Conservation (phyloP, 805 yeast species). For the Spathaspora sp. region DNA sequence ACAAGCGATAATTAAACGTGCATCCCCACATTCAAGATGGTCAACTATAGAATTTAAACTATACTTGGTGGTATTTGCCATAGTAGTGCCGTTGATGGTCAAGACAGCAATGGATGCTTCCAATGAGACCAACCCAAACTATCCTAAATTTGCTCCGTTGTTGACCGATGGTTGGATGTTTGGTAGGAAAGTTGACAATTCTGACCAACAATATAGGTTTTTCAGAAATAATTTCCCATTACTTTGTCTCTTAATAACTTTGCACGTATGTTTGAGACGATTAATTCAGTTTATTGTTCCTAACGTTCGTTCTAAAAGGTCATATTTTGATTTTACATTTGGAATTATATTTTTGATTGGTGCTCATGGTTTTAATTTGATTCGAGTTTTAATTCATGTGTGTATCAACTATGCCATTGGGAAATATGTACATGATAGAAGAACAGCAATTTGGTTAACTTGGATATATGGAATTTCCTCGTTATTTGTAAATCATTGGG, state of each 20-base stretch:
- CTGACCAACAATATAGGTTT: conserved; percentile 85
- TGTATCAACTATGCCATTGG: conserved; percentile 50
- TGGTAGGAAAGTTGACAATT: conserved; percentile 88
- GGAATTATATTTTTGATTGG: conserved; percentile 66
- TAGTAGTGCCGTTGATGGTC: conserved; percentile 80
- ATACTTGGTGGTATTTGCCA: conserved; percentile 57
- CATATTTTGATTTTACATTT: conserved; percentile 68
- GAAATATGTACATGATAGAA: conserved; percentile 28
- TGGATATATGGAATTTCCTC: conserved; percentile 84
- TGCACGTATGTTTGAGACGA: conserved; percentile 54
- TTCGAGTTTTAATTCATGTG: conserved; percentile 61
- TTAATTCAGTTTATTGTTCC: conserved; percentile 10
- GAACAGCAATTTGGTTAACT: conserved; percentile 39
- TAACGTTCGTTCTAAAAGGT: conserved; percentile 30
- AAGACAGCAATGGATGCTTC: conserved; percentile 80
- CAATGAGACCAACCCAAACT: conserved; percentile 71
- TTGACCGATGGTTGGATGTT: conserved; percentile 84
- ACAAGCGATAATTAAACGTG: conserved; percentile 26
- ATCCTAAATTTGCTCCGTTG: conserved; percentile 54
- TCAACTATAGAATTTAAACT: conserved; percentile 67
- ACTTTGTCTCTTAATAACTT: conserved; percentile 48
- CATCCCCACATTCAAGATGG: conserved; percentile 60
- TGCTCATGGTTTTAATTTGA: conserved; percentile 75
- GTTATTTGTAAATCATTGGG: conserved; percentile 72
- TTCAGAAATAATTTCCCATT: conserved; percentile 77